Evolutionary conservation across 768 basidiomycete genomes (phyloP).

Genomic region (Mycena vitilis): DNA sequence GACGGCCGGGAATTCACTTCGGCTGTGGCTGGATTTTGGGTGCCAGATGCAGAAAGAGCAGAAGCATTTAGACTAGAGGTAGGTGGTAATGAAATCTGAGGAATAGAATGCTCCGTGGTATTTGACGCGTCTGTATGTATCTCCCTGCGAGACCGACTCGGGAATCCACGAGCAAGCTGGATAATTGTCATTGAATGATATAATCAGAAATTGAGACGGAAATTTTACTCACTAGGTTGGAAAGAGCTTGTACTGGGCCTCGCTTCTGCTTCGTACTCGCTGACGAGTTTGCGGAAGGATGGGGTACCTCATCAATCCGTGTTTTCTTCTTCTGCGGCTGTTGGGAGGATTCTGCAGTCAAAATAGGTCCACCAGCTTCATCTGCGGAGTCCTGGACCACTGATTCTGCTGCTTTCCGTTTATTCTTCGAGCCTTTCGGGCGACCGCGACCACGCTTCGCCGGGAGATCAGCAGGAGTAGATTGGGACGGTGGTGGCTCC

Average conservation of each 20-base stretch:
- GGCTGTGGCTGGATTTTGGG: no score
- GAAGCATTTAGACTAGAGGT: background rate
- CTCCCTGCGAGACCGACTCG: background rate
- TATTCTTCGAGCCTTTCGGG: constrained; percentile 11
- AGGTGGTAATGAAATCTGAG: background rate
- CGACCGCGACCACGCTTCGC: constrained; percentile 8
- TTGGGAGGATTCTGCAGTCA: background rate
- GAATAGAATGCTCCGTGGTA: background rate
- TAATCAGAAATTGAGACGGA: background rate
- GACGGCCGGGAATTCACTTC: no score
- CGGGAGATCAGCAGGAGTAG: background rate
- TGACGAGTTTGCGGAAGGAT: background rate
- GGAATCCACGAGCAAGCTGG: background rate
- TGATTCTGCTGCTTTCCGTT: constrained; percentile 4
- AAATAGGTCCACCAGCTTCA: background rate
- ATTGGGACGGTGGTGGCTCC: background rate
- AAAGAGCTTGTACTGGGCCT: background rate
- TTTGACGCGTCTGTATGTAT: background rate
- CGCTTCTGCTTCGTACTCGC: background rate
- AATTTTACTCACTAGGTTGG: background rate
- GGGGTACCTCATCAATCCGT: background rate
- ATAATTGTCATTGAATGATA: background rate
- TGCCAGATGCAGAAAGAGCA: background rate
- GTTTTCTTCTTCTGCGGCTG: constrained; percentile 3
- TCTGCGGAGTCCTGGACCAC: background rate